These are phyloP conservation scores for Annulohypoxylon bovei DNA, from an alignment of 495 filamentous ascomycete genomes.

Conservation along the genomic window DNA sequence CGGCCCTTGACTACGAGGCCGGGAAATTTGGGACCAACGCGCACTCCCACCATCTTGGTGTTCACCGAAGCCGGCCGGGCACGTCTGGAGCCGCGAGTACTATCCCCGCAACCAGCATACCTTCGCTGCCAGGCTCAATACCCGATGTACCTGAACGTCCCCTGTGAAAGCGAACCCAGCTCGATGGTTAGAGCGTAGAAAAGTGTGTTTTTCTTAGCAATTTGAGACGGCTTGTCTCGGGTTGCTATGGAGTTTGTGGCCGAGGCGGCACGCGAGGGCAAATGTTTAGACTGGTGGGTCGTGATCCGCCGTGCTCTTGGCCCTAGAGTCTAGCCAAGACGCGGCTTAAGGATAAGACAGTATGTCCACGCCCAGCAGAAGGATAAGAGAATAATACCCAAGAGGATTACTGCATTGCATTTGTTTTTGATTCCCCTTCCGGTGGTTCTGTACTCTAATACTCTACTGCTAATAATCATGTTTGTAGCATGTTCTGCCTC, in stretches of 20 bases:
- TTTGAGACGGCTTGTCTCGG: background rate
- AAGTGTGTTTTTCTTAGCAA: background rate
- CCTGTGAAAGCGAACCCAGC: conserved; percentile 21
- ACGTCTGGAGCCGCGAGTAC: conserved; percentile 36
- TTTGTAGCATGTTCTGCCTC: conserved; percentile 14
- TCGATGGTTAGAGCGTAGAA: background rate
- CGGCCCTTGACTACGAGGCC: conserved; percentile 52
- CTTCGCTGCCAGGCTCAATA: conserved; percentile 39
- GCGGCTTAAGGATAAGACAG: background rate
- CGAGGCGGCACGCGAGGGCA: background rate
- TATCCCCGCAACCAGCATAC: conserved; percentile 33
- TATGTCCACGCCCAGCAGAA: background rate
- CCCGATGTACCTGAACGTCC: conserved; percentile 20
- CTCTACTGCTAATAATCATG: conserved; percentile 14
- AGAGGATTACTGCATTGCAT: conserved; percentile 21
- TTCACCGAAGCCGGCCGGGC: conserved; percentile 42
- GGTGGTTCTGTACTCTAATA: conserved; percentile 28
- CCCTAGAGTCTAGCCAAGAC: background rate
- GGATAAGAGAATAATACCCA: conserved; percentile 32
- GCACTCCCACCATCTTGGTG: conserved; percentile 39
- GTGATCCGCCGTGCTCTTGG: background rate
- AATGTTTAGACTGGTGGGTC: background rate
- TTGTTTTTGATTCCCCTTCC: conserved; percentile 9
- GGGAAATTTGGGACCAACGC: conserved; percentile 44
- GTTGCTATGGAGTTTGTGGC: background rate